Percentiles rank a stretch among this genome's conserved stretches.
These are phyloP conservation scores for Zymoseptoria ardabiliae DNA, from an alignment of 2,329 filamentous ascomycete species.

Conservation along the genomic window DNA sequence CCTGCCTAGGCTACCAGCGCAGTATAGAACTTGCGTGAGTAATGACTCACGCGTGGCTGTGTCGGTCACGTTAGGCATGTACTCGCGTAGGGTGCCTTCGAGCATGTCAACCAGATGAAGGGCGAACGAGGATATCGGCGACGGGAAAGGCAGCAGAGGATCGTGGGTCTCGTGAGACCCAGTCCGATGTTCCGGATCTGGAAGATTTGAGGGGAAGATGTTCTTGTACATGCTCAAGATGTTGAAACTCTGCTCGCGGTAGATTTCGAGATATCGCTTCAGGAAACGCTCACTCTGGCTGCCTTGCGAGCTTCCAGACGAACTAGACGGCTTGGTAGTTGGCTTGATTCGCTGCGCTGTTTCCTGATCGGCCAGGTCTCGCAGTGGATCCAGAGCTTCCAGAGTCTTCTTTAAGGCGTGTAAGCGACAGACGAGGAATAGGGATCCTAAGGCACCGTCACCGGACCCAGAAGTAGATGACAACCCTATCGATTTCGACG, in stretches of 20 bases:
- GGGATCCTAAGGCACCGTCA: conserved; percentile 66
- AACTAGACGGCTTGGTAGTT: conserved; percentile 34
- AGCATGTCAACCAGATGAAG: conserved; percentile 76
- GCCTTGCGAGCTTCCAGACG: conserved; percentile 52
- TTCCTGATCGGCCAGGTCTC: conserved; percentile 86
- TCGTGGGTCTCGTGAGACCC: conserved; percentile 18
- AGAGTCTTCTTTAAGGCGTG: conserved; percentile 72
- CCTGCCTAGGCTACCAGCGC: conserved; percentile 80
- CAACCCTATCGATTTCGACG: conserved; percentile 23
- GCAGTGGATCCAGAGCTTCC: conserved; percentile 74
- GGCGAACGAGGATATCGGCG: conserved; percentile 75
- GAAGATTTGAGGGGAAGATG: conserved; percentile 63
- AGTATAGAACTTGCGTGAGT: conserved; percentile 87
- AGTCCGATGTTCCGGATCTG: conserved; percentile 18
- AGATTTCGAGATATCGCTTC: conserved; percentile 94
- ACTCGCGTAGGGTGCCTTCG: conserved; percentile 64
- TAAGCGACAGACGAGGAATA: conserved; percentile 83
- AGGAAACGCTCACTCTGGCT: conserved; percentile 92
- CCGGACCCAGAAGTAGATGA: conserved; percentile 21
- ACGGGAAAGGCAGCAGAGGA: conserved; percentile 53
- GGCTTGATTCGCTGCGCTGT: conserved; percentile 39
- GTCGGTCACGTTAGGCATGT: conserved; percentile 76
- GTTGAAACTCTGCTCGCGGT: conserved; percentile 92
- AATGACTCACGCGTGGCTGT: conserved; percentile 76
- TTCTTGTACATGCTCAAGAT: conserved; percentile 92